Evolutionary conservation across 257 asterid species (phyloP).

Genomic region (Nicotiana sylvestris): DNA sequence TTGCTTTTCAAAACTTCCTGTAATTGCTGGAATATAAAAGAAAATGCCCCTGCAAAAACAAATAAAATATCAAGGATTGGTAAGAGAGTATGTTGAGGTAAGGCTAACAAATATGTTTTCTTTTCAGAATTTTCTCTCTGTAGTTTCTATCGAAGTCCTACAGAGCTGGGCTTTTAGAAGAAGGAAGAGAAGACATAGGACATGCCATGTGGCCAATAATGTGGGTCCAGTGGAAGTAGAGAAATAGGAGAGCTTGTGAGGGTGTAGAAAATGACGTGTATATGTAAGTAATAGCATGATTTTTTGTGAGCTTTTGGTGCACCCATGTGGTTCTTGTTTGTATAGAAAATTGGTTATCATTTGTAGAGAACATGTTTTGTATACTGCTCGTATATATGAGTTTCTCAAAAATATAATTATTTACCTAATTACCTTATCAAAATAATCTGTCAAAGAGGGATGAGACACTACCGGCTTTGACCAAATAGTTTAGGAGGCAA

Average conservation of each 20-base stretch:
- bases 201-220: neutral
- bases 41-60: conserved; percentile 46
- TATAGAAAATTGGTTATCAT: neutral
- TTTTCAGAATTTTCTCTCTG: too few relatives aligned
- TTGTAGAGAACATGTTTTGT: neutral
- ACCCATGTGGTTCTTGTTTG: neutral
- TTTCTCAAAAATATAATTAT: neutral
- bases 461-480: neutral
- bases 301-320: neutral
- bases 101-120: neutral
- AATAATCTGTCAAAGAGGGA: neutral
- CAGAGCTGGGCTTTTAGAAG: neutral
- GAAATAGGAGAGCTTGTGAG: neutral
- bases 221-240: neutral
- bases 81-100: neutral
- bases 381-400: neutral
- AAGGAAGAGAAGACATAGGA: neutral
- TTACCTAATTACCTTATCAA: neutral
- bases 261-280: neutral
- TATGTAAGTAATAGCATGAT: neutral
- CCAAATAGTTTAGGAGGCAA: neutral
- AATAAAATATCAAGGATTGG: neutral
- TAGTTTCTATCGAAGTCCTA: neutral
- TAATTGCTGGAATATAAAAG: conserved; percentile 43
- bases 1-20: conserved; percentile 43